These are phyloP conservation scores for Solanum paucissectum DNA, from an alignment of 257 asterid species.

Conservation along the genomic window DNA sequence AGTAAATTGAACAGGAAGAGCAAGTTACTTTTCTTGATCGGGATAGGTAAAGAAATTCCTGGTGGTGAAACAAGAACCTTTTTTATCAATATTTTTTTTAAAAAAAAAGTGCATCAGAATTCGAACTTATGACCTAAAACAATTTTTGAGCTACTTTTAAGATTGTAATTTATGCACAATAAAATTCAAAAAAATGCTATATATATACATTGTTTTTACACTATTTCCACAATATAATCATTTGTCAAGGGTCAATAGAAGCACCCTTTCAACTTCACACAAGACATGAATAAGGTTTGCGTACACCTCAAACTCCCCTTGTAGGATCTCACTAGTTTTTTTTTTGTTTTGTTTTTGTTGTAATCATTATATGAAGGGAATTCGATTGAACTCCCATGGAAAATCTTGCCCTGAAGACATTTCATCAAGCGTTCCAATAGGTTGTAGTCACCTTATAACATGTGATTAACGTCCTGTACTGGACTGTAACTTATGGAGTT, in stretches of 20 bases:
- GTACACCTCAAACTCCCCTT: rapidly evolving
- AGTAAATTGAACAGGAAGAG: neutral
- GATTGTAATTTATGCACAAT: neutral
- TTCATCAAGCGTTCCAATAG: neutral
- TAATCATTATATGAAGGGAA: neutral
- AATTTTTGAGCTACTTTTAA: neutral
- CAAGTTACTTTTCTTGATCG: neutral
- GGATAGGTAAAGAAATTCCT: neutral
- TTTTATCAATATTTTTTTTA: neutral
- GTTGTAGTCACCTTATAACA: neutral
- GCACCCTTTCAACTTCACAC: neutral
- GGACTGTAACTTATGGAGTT: neutral
- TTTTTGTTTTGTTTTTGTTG: neutral
- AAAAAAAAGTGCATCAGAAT: neutral
- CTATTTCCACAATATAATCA: neutral
- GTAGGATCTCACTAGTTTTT: neutral
- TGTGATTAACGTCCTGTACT: neutral
- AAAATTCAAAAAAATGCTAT: neutral
- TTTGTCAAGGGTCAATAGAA: neutral
- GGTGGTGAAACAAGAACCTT: neutral
- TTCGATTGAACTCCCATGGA: neutral
- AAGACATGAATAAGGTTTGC: neutral
- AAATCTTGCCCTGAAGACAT: neutral
- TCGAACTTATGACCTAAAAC: neutral
- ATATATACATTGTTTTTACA: neutral